Percentiles rank a stretch among this genome's conserved stretches.
Conservation (phyloP, 306 rosid species). For the Cicer judaicum region DNA sequence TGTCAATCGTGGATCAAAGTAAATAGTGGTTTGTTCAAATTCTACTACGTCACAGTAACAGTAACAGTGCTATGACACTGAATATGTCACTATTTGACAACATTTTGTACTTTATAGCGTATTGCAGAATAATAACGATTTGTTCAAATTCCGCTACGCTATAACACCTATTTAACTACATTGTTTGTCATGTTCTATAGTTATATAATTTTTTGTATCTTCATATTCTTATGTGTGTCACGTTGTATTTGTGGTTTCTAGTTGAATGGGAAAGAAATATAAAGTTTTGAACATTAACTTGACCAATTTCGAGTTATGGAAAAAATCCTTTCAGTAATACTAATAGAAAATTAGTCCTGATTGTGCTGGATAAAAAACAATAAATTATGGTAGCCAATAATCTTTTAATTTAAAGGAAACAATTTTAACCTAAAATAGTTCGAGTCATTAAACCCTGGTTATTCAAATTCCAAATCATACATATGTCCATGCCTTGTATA, state of each 20-base stretch:
- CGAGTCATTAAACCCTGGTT: background rate
- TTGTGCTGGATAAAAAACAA: background rate
- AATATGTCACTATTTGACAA: too few species aligned
- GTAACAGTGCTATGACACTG: too few species aligned
- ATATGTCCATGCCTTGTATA: constrained; percentile 1
- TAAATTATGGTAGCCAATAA: background rate
- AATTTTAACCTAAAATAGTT: background rate
- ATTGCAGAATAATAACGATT: too few species aligned
- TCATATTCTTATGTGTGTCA: background rate
- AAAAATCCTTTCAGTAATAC: background rate
- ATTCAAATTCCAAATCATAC: background rate
- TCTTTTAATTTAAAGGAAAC: background rate
- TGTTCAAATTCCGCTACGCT: too few species aligned
- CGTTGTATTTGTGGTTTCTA: background rate
- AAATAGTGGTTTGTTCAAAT: too few species aligned
- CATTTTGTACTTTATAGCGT: too few species aligned
- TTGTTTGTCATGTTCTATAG: background rate
- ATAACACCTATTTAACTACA: too few species aligned
- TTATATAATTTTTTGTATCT: background rate
- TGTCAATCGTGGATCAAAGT: too few species aligned
- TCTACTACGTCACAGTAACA: too few species aligned
- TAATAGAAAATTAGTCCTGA: background rate
- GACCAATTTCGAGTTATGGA: constrained; percentile 3
- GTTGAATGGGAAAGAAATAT: background rate
- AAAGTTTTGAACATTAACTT: background rate